Evolutionary conservation across 441 rosid genomes (phyloP), one percentile per base, ranked within the genome.

Genomic region (Hypseocharis bilobata): DNA sequence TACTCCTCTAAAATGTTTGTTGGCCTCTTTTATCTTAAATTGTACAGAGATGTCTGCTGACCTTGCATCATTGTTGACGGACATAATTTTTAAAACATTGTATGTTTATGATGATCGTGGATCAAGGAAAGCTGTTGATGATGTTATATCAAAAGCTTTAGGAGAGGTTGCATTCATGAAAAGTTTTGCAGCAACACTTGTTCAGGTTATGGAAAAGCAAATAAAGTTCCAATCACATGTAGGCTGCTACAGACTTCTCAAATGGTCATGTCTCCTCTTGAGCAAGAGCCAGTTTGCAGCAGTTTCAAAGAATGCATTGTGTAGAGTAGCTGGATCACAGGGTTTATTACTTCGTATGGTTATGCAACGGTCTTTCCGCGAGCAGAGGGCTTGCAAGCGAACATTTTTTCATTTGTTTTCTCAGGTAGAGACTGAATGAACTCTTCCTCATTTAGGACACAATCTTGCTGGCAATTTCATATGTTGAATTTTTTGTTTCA

Each of bases 121-220:
- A 60, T 86, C 96, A 14, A 86, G 88, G 77, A 84, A 74, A 72
- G 98, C 91, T 42, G 96, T 94, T 17, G 97, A 91, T 73, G 82
- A 84, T 30, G 66, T 89, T 72, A 83, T 91, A 74, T 80, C 76
- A 34, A 89, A 83, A 69, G 73, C 76, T 54, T 74, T 94, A 52
- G 75, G 71, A 22, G 85, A 84, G 74, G 78, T 81, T 62, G 49
- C 75, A 4, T 94, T 94, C 76, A 91, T 91, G 96, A 91, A 88
- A 78, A 75, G 67, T 55, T 94, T 89, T 80, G 99, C 96, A 0
- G 88, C 89, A 14, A 75, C 79, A 16, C 92, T 94, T 77, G 96
- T 94, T 62, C 96, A 89, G 81, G 75, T 72, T 55, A 89, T 88
- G 96, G 99, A 94, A 52, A 94, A 75, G 85, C 91, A 84, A 74